A percentile compares a stretch with the other conserved stretches of the same genome.
Evolutionary conservation across 345 rosid species (phyloP).

Genomic region (Heritiera littoralis): DNA sequence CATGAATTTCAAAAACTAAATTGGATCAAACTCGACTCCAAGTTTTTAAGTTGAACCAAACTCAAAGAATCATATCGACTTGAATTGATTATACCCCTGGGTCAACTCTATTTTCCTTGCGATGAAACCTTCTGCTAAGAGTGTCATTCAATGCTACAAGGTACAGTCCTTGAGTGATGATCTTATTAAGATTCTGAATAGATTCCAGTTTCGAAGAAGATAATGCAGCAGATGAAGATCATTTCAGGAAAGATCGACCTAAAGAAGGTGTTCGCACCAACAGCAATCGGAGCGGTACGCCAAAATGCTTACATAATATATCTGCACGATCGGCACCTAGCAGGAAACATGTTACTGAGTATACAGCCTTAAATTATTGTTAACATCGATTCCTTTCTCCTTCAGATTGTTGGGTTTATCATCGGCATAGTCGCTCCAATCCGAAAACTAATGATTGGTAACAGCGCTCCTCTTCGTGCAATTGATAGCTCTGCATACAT

Average conservation of each 20-base stretch:
- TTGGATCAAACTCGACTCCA: too few species aligned
- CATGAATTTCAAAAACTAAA: too few species aligned
- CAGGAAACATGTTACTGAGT: neutral
- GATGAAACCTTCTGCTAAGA: too few species aligned
- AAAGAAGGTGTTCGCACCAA: slow-evolving; percentile 27
- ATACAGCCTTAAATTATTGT: neutral
- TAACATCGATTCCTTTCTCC: neutral
- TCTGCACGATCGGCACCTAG: neutral
- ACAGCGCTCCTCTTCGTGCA: slow-evolving; percentile 43
- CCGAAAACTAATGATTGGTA: slow-evolving; percentile 39
- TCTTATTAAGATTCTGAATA: neutral
- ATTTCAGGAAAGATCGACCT: slow-evolving; percentile 15
- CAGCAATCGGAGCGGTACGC: slow-evolving; percentile 37
- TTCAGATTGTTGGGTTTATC: slow-evolving; percentile 34
- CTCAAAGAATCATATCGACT: too few species aligned
- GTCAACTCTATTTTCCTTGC: too few species aligned
- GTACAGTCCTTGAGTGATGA: neutral
- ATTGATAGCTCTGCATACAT: slow-evolving; percentile 31
- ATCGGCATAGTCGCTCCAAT: slow-evolving; percentile 35
- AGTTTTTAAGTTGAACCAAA: too few species aligned
- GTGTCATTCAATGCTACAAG: too few species aligned
- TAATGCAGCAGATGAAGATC: neutral
- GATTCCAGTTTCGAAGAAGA: slow-evolving; percentile 4
- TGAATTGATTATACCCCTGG: too few species aligned
- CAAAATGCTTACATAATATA: neutral